Percentiles rank a stretch among this genome's conserved stretches.
Conservation (phyloP, 441 rosid genomes). For the Isatis lusitanica region DNA sequence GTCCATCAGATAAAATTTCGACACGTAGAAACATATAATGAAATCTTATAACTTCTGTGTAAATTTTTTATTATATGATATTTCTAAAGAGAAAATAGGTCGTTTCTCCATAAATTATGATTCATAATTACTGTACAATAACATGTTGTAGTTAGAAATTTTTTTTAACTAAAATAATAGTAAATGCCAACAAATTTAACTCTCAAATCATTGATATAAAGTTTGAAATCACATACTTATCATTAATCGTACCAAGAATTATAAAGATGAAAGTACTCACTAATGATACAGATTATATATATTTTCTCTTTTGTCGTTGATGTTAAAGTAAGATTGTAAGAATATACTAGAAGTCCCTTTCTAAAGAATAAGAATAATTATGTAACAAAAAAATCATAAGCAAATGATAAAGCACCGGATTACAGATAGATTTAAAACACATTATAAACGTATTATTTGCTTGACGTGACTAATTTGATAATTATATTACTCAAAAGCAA, state of each 20-base stretch:
- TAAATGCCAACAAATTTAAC: background rate
- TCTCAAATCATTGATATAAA: background rate
- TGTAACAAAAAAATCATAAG: background rate
- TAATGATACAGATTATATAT: background rate
- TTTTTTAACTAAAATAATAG: background rate
- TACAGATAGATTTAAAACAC: conserved; percentile 5
- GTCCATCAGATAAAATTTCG: no score
- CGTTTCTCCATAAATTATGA: no score
- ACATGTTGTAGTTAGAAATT: background rate
- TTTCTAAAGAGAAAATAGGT: no score
- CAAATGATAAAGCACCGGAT: conserved; percentile 25
- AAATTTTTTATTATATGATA: no score
- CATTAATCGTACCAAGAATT: background rate
- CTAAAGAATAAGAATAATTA: background rate
- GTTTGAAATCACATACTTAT: background rate
- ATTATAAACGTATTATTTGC: conserved; percentile 19
- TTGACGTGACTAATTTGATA: conserved; percentile 14
- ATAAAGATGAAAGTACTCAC: background rate
- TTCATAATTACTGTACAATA: no score
- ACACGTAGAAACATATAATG: no score
- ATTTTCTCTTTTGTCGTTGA: background rate
- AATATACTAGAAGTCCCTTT: conserved; percentile 9
- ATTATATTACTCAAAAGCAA: background rate
- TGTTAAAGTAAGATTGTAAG: conserved; percentile 15
- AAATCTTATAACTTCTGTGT: no score